phyloP scores from a whole-genome alignment of 83 land plant species.

The Diphasiastrum complanatum region DNA sequence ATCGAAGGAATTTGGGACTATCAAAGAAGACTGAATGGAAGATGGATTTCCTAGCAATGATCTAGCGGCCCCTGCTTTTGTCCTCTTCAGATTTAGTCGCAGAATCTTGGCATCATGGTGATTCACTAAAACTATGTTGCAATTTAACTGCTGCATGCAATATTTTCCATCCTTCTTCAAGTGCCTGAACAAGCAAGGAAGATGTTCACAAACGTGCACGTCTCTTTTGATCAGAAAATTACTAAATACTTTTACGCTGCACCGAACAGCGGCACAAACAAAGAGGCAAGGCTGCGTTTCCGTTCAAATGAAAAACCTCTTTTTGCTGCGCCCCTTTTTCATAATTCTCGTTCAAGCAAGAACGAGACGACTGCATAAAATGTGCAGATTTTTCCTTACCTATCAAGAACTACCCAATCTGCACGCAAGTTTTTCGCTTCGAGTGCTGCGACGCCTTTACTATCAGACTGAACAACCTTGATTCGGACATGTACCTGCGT shows the following conservation, averaged over 20 bases:
- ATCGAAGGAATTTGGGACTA: no score
- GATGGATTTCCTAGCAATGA: not conserved
- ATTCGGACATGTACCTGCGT: slow-evolving; percentile 60
- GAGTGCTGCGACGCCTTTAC: slow-evolving; percentile 49
- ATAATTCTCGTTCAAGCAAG: no score
- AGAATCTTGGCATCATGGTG: slow-evolving; percentile 58
- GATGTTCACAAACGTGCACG: no score
- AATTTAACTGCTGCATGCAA: slow-evolving; percentile 70
- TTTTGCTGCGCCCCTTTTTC: no score
- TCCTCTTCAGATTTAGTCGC: slow-evolving; percentile 21
- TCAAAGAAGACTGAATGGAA: not conserved
- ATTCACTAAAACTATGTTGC: slow-evolving; percentile 68
- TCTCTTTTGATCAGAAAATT: no score
- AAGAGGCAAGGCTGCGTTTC: no score
- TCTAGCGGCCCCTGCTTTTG: not conserved
- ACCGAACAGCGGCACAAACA: no score
- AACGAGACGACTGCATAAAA: not conserved
- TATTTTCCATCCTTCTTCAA: slow-evolving; percentile 59
- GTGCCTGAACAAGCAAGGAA: slow-evolving; percentile 38
- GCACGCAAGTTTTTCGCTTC: slow-evolving; percentile 60
- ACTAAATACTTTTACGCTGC: no score
- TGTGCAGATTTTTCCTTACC: slow-evolving; percentile 35
- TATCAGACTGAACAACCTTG: slow-evolving; percentile 55
- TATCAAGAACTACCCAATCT: slow-evolving; percentile 84
- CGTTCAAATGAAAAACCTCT: no score